Evolutionary conservation across 2,329 filamentous ascomycete genomes (phyloP).

Genomic region (Arthrobotrys sinensis): DNA sequence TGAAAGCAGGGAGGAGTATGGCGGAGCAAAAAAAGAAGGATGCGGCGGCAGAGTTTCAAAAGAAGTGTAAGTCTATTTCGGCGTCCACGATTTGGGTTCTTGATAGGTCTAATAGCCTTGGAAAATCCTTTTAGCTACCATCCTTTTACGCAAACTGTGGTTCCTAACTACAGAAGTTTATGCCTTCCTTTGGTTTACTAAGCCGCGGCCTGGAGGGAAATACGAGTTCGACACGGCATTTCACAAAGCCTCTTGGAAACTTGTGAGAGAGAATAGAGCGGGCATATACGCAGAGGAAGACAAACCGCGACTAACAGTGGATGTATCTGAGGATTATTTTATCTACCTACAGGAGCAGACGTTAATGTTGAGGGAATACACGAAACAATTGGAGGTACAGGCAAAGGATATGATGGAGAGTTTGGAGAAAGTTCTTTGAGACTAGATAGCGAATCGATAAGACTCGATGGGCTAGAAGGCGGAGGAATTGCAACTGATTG

Average conservation of each 20-base stretch:
- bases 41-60: slow-evolving; percentile 33
- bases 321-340: slow-evolving; percentile 51
- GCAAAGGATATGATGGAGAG: slow-evolving; percentile 39
- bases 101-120: not conserved
- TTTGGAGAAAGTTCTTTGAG: slow-evolving; percentile 20
- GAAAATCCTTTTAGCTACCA: slow-evolving; percentile 14
- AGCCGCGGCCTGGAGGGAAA: slow-evolving; percentile 16
- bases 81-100: too few species aligned
- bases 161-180: slow-evolving; percentile 47
- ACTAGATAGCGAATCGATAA: not conserved
- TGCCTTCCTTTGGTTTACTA: slow-evolving; percentile 54
- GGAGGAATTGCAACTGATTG: too few species aligned
- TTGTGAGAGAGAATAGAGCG: slow-evolving; percentile 35
- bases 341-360: slow-evolving; percentile 54
- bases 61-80: slow-evolving; percentile 31
- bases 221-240: slow-evolving; percentile 49
- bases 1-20: slow-evolving; percentile 44
- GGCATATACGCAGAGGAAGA: slow-evolving; percentile 34
- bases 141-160: slow-evolving; percentile 51
- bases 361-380: slow-evolving; percentile 32
- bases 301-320: not conserved
- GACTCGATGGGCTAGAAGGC: too few species aligned
- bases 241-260: slow-evolving; percentile 38
- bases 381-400: slow-evolving; percentile 31
- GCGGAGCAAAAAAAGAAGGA: slow-evolving; percentile 40